Evolutionary conservation across 208 protist species (phyloP).

Genomic region (Trypanosoma grayi): DNA sequence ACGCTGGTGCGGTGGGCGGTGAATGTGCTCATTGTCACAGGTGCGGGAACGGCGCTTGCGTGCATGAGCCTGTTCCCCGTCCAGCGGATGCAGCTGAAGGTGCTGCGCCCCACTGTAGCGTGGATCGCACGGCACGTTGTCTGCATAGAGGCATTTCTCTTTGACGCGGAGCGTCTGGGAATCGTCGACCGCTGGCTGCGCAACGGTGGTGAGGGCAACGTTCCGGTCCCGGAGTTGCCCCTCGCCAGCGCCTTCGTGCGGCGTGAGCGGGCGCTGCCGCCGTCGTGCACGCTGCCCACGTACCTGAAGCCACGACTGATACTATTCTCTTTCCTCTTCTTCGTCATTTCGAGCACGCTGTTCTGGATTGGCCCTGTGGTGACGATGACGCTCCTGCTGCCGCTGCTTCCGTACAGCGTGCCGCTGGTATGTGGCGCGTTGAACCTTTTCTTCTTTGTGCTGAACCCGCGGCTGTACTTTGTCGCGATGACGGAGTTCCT

Average conservation of each 20-base stretch:
- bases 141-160: conserved; percentile 63
- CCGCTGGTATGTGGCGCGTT: conserved; percentile 16
- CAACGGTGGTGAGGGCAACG: conserved; percentile 27
- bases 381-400: conserved; percentile 20
- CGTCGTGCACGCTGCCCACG: conserved; percentile 18
- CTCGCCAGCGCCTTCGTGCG: conserved; percentile 34
- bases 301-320: conserved; percentile 36
- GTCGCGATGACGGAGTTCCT: conserved; percentile 7
- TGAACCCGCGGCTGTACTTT: conserved; percentile 13
- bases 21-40: conserved; percentile 22
- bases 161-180: conserved; percentile 41
- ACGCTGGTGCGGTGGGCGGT: not conserved
- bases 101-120: conserved; percentile 34
- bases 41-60: conserved; percentile 16
- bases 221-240: conserved; percentile 37
- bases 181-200: conserved; percentile 40
- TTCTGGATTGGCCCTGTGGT: conserved; percentile 49
- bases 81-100: conserved; percentile 42
- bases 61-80: conserved; percentile 39
- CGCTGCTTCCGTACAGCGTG: conserved; percentile 10
- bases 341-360: conserved; percentile 27
- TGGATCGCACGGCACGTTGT: conserved; percentile 44
- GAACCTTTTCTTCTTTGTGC: conserved; percentile 24
- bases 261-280: conserved; percentile 39
- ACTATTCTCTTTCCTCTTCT: conserved; percentile 56